These are phyloP conservation scores for Calocera cornea DNA, from an alignment of 768 basidiomycete species.

Conservation along the genomic window DNA sequence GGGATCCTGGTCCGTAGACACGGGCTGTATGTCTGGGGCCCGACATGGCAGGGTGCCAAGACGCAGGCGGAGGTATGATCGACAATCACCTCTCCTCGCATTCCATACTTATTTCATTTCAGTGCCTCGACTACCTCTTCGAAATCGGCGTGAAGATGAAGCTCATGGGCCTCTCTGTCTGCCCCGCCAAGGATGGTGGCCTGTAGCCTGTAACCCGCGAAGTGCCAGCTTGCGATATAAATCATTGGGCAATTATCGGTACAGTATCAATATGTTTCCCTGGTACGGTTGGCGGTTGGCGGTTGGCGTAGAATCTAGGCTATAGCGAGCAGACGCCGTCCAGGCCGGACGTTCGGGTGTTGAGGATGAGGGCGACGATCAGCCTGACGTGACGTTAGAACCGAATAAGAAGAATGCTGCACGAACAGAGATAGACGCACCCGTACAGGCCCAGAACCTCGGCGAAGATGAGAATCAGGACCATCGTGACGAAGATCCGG, in stretches of 20 bases:
- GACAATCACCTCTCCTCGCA: not conserved
- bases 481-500: constrained; percentile 88
- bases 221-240: not conserved
- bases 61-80: constrained; percentile 60
- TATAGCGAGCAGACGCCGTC: constrained; percentile 14
- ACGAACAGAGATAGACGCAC: constrained; percentile 27
- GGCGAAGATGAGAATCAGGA: constrained; percentile 84
- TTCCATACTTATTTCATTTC: constrained; percentile 13
- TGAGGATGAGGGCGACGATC: constrained; percentile 62
- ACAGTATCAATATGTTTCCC: not conserved
- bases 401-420: constrained; percentile 8
- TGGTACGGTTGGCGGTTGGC: not conserved
- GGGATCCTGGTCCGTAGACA: constrained; percentile 66
- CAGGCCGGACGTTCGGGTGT: constrained; percentile 50
- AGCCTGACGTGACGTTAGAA: constrained; percentile 10
- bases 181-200: not conserved
- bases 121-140: constrained; percentile 85
- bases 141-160: constrained; percentile 80
- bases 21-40: constrained; percentile 77
- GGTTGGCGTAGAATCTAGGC: not conserved
- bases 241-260: not conserved
- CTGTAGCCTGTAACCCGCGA: too few species aligned
- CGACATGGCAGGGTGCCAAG: constrained; percentile 77
- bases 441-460: constrained; percentile 86
- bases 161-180: constrained; percentile 27